A percentile compares a stretch with the other conserved stretches of the same genome.
These are phyloP conservation scores for Sungouiozyma ichnusensis DNA, from an alignment of 805 yeast species.

Conservation along the genomic window DNA sequence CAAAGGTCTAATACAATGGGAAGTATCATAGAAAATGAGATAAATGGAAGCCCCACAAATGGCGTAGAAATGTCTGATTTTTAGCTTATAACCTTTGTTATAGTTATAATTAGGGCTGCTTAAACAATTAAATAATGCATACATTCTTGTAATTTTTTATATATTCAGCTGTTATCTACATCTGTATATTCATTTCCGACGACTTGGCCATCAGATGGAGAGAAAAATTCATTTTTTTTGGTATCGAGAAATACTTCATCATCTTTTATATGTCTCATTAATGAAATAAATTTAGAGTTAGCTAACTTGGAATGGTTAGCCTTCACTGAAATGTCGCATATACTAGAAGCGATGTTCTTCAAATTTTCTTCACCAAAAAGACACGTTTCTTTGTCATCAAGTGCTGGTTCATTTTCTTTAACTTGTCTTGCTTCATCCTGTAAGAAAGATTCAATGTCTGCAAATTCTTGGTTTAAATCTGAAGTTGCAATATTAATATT, in stretches of 20 bases:
- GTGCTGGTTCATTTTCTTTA: not conserved
- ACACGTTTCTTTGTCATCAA: not conserved
- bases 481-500: not conserved
- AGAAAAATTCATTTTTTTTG: constrained; percentile 13
- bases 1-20: constrained; percentile 2
- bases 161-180: constrained; percentile 11
- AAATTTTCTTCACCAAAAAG: constrained; percentile 3
- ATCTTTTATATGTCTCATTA: constrained; percentile 17
- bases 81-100: too few relatives aligned
- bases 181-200: constrained; percentile 19
- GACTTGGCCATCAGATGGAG: constrained; percentile 13
- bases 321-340: constrained; percentile 3
- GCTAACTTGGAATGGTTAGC: constrained; percentile 7
- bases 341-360: constrained; percentile 4
- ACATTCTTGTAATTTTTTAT: not conserved
- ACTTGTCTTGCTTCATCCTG: not conserved
- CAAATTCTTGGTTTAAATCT: not conserved
- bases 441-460: constrained; percentile 1
- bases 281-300: constrained; percentile 20
- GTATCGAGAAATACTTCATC: constrained; percentile 19
- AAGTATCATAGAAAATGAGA: too few relatives aligned
- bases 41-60: not conserved
- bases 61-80: constrained; percentile 8
- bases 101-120: too few relatives aligned
- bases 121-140: too few relatives aligned